phyloP scores from a whole-genome alignment of 2,329 filamentous ascomycete genomes.

The Rosellinia necatrix region DNA sequence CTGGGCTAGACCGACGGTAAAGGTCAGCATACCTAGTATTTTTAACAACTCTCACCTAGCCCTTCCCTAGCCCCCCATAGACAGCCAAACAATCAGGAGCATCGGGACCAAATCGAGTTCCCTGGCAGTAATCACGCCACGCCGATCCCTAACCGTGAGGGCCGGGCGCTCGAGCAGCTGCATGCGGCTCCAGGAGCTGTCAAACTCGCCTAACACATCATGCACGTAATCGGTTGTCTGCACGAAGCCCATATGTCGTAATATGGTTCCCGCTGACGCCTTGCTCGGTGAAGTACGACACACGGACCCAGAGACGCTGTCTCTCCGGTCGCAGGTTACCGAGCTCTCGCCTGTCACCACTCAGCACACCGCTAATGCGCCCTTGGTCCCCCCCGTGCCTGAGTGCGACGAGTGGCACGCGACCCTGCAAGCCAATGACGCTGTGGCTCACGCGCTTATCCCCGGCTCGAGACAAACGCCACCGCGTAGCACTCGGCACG shows the following conservation, averaged over 20 bases:
- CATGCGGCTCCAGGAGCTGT: constrained; percentile 45
- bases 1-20: constrained; percentile 55
- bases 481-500: constrained; percentile 50
- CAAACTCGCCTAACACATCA: constrained; percentile 51
- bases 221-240: constrained; percentile 51
- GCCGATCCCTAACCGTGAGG: constrained; percentile 42
- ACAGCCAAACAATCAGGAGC: constrained; percentile 51
- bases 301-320: constrained; percentile 38
- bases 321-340: constrained; percentile 45
- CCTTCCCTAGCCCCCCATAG: constrained; percentile 44
- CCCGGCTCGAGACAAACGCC: constrained; percentile 48
- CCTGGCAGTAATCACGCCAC: constrained; percentile 37
- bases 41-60: constrained; percentile 31
- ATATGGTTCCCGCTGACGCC: constrained; percentile 42
- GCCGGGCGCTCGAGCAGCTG: constrained; percentile 52
- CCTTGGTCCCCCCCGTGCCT: constrained; percentile 55
- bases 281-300: constrained; percentile 55
- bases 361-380: constrained; percentile 57
- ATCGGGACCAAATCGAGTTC: constrained; percentile 44
- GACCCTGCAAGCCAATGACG: constrained; percentile 58
- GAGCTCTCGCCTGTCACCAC: constrained; percentile 49
- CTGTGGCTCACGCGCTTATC: constrained; percentile 43
- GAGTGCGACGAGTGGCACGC: constrained; percentile 48
- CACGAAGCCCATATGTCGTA: constrained; percentile 32
- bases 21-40: constrained; percentile 49